These are phyloP conservation scores for Penicillium sp. DNA, from an alignment of 2,329 filamentous ascomycete species.

Conservation along the genomic window DNA sequence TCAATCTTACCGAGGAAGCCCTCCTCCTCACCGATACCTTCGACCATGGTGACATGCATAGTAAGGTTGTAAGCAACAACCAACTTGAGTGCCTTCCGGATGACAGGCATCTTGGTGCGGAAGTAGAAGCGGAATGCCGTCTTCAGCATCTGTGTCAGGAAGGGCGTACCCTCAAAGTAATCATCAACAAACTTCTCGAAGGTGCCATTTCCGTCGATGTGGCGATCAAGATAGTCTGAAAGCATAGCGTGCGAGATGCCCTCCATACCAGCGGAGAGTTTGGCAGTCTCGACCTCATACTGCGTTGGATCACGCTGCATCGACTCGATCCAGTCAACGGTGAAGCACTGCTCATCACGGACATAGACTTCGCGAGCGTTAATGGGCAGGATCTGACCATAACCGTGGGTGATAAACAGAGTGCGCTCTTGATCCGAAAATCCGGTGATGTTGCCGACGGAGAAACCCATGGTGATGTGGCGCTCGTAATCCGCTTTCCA, in stretches of 20 bases:
- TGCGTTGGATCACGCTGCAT: slow-evolving; percentile 71
- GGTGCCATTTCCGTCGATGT: slow-evolving; percentile 84
- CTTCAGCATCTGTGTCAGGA: slow-evolving; percentile 94
- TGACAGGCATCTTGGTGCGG: slow-evolving; percentile 82
- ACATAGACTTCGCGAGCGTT: slow-evolving; percentile 93
- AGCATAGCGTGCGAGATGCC: slow-evolving; percentile 78
- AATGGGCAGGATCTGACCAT: slow-evolving; percentile 88
- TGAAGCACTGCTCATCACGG: slow-evolving; percentile 86
- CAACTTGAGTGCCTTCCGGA: slow-evolving; percentile 92
- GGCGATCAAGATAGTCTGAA: slow-evolving; percentile 90
- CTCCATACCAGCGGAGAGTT: slow-evolving; percentile 83
- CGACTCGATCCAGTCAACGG: slow-evolving; percentile 89
- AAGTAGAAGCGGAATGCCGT: slow-evolving; percentile 90
- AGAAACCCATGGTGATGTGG: slow-evolving; percentile 81
- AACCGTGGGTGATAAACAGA: slow-evolving; percentile 96
- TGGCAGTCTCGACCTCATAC: slow-evolving; percentile 84
- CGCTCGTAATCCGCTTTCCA: slow-evolving; percentile 97
- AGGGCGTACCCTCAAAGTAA: slow-evolving; percentile 92
- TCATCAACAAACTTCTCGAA: slow-evolving; percentile 94
- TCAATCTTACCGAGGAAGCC: slow-evolving; percentile 78
- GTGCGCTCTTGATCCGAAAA: slow-evolving; percentile 61
- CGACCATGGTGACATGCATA: slow-evolving; percentile 89
- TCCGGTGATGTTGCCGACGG: slow-evolving; percentile 92
- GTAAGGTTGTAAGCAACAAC: slow-evolving; percentile 95
- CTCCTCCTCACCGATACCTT: slow-evolving; percentile 80